Evolutionary conservation across 129 eudicot genomes (phyloP).

Genomic region (carrot (Daucus carota)): DNA sequence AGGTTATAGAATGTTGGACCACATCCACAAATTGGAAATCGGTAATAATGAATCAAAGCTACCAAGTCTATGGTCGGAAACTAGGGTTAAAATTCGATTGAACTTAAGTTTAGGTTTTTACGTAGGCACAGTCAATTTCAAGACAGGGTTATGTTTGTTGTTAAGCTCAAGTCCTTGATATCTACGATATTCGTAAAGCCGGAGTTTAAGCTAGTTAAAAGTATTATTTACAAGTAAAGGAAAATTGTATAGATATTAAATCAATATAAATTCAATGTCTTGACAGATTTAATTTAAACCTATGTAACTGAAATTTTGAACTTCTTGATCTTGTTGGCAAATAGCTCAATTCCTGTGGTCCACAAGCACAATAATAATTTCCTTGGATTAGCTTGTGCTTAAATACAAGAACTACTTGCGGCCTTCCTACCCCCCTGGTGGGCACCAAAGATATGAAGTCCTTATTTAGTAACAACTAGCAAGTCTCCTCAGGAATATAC

Average conservation of each 20-base stretch:
- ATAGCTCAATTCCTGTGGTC: neutral
- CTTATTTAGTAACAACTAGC: neutral
- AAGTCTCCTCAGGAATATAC: conserved; percentile 10
- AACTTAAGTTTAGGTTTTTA: neutral
- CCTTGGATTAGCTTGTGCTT: neutral
- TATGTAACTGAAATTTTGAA: neutral
- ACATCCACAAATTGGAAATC: neutral
- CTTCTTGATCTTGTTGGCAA: neutral
- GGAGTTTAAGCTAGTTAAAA: neutral
- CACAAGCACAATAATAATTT: neutral
- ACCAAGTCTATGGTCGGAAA: neutral
- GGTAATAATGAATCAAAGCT: neutral
- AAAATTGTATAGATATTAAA: neutral
- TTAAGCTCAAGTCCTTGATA: neutral
- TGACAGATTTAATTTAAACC: neutral
- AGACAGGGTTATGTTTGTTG: neutral
- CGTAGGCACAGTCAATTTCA: neutral
- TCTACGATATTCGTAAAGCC: neutral
- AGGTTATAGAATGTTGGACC: neutral
- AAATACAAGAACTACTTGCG: neutral
- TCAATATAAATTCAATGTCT: neutral
- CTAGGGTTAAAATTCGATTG: neutral
- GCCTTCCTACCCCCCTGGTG: conserved; percentile 10
- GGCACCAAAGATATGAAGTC: conserved; percentile 11
- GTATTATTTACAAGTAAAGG: neutral